Conservation (phyloP, 352 stramenopile species). For the Thalassiosira allenii region DNA sequence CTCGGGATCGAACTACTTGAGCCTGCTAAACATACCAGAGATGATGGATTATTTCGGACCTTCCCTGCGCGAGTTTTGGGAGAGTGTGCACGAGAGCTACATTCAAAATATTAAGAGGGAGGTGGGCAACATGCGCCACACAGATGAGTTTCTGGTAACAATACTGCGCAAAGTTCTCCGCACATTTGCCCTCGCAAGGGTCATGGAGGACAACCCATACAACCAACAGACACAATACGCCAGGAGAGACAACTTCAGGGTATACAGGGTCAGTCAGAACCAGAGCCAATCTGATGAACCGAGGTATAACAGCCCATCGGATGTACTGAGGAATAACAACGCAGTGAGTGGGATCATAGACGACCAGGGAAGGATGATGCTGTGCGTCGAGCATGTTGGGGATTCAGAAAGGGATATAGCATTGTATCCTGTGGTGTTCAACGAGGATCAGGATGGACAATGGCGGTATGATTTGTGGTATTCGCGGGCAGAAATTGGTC, state of each 20-base stretch:
- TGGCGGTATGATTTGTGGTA: too few relatives aligned
- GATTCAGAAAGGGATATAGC: too few relatives aligned
- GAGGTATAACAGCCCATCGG: too few relatives aligned
- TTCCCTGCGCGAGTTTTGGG: background rate
- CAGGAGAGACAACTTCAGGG: background rate
- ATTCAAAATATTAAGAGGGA: constrained; percentile 30
- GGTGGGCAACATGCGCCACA: constrained; percentile 10
- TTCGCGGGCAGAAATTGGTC: too few relatives aligned
- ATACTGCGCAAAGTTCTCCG: constrained; percentile 10
- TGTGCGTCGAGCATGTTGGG: too few relatives aligned
- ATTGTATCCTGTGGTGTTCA: too few relatives aligned
- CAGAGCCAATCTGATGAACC: too few relatives aligned
- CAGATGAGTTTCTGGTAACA: background rate
- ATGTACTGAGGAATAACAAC: too few relatives aligned
- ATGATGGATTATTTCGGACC: constrained; percentile 15
- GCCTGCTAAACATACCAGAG: constrained; percentile 4
- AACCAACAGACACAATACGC: constrained; percentile 2
- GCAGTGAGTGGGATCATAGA: too few relatives aligned
- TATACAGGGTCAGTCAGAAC: too few relatives aligned
- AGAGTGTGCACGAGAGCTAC: constrained; percentile 21
- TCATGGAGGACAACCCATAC: constrained; percentile 22
- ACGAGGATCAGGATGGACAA: too few relatives aligned
- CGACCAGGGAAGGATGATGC: too few relatives aligned
- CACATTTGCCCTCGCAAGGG: background rate
- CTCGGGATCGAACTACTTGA: constrained; percentile 1